Percentiles rank a stretch among this genome's conserved stretches.
Evolutionary conservation across 2,329 filamentous ascomycete species (phyloP).

Genomic region (Fusarium musae): DNA sequence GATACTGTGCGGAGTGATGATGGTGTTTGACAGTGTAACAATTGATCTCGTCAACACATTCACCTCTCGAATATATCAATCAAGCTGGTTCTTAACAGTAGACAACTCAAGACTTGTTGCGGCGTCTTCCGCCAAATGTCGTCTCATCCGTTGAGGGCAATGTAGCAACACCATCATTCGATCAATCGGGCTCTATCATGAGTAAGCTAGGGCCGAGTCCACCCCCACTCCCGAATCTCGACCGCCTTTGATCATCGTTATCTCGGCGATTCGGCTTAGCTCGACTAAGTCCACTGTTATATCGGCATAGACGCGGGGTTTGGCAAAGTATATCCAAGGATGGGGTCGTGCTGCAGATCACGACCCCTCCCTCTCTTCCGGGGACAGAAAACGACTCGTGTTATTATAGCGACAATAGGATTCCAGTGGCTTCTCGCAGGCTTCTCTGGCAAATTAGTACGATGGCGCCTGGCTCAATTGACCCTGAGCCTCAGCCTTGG

Average conservation of each 20-base stretch:
- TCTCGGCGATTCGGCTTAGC: slow-evolving; percentile 2
- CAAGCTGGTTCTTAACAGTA: neutral
- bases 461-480: slow-evolving; percentile 2
- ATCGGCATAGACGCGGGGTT: neutral
- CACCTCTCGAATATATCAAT: neutral
- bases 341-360: neutral
- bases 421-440: neutral
- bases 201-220: neutral
- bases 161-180: neutral
- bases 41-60: neutral
- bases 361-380: no score
- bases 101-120: neutral
- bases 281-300: neutral
- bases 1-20: neutral
- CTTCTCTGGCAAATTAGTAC: neutral
- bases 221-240: neutral
- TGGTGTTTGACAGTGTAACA: neutral
- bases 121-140: neutral
- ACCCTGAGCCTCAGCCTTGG: neutral
- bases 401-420: neutral
- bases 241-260: neutral
- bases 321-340: neutral
- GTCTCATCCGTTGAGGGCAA: neutral
- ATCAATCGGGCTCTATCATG: neutral
- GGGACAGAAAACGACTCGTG: neutral